Conservation (phyloP, 2,329 filamentous ascomycete genomes). For the Phyllosticta citrichinensis region DNA sequence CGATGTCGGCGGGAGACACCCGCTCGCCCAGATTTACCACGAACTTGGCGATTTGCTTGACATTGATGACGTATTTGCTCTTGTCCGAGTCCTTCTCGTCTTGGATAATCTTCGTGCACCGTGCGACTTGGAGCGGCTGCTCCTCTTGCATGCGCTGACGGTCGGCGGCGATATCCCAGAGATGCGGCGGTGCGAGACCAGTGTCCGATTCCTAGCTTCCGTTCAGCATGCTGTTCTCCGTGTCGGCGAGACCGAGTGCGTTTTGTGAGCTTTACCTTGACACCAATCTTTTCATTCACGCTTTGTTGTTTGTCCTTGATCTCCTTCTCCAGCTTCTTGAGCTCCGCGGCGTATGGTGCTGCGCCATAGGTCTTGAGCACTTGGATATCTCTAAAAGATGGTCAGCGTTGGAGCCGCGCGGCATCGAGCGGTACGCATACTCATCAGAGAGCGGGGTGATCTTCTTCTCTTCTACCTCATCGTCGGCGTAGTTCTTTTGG, state of each 20-base stretch:
- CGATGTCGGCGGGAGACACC: conserved; percentile 96
- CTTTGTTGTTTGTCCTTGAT: conserved; percentile 99
- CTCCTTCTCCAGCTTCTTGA: conserved; percentile 97
- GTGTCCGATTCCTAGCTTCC: conserved; percentile 80
- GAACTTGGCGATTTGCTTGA: conserved; percentile 99
- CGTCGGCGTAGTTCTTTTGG: conserved; percentile 91
- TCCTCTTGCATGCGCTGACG: conserved; percentile 98
- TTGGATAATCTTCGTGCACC: conserved; percentile 98
- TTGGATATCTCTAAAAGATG: conserved; percentile 73
- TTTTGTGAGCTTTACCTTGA: conserved; percentile 47
- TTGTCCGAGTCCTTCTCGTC: conserved; percentile 94
- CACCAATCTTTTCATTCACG: conserved; percentile 96
- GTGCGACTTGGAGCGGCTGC: conserved; percentile 91
- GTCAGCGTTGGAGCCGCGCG: conserved; percentile 21
- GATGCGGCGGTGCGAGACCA: conserved; percentile 90
- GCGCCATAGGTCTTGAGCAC: conserved; percentile 98
- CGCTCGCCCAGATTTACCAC: conserved; percentile 95
- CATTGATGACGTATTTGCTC: conserved; percentile 99
- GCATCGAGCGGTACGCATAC: conserved; percentile 45
- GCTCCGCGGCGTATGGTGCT: conserved; percentile 81
- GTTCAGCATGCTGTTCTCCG: not conserved
- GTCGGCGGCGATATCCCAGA: conserved; percentile 97
- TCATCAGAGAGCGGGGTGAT: conserved; percentile 95
- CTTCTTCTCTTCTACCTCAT: conserved; percentile 98
- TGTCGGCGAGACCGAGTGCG: not conserved